Evolutionary conservation across 768 basidiomycete genomes (phyloP).

Genomic region (Termitomyces sp.): DNA sequence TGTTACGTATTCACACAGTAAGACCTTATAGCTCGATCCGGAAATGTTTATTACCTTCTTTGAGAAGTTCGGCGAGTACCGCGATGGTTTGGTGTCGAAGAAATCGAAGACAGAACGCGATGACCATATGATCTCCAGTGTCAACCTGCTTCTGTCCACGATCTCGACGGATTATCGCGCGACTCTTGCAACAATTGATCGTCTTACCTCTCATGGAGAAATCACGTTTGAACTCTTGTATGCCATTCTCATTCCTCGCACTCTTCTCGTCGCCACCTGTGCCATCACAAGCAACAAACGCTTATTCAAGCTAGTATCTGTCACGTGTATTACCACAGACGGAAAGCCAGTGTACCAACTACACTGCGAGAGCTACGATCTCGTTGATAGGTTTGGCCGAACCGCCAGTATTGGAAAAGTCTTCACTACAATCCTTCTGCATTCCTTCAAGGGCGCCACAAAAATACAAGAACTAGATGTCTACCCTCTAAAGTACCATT

Average conservation of each 20-base stretch:
- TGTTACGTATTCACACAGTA: background rate
- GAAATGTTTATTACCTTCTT: slow-evolving; percentile 52
- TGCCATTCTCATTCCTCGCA: slow-evolving; percentile 49
- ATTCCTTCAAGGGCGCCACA: slow-evolving; percentile 41
- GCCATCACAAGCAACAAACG: slow-evolving; percentile 47
- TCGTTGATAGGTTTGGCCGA: slow-evolving; percentile 33
- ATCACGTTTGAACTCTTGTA: slow-evolving; percentile 54
- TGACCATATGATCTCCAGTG: slow-evolving; percentile 35
- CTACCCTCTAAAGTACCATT: slow-evolving; percentile 50
- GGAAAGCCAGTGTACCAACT: slow-evolving; percentile 38
- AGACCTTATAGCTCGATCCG: slow-evolving; percentile 44
- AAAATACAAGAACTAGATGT: slow-evolving; percentile 45
- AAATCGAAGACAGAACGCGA: slow-evolving; percentile 35
- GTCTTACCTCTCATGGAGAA: slow-evolving; percentile 47
- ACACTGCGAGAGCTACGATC: slow-evolving; percentile 45
- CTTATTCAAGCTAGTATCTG: slow-evolving; percentile 40
- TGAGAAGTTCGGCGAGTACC: slow-evolving; percentile 38
- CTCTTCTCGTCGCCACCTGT: slow-evolving; percentile 46
- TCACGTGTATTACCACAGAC: slow-evolving; percentile 28
- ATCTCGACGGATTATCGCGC: slow-evolving; percentile 43
- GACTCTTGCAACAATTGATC: slow-evolving; percentile 40
- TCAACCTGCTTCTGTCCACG: slow-evolving; percentile 45
- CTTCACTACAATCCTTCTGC: slow-evolving; percentile 33
- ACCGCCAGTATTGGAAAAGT: slow-evolving; percentile 35
- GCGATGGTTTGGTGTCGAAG: slow-evolving; percentile 30